Conservation (phyloP, 805 yeast genomes). For the Hanseniaspora pseudoguilliermondii region DNA sequence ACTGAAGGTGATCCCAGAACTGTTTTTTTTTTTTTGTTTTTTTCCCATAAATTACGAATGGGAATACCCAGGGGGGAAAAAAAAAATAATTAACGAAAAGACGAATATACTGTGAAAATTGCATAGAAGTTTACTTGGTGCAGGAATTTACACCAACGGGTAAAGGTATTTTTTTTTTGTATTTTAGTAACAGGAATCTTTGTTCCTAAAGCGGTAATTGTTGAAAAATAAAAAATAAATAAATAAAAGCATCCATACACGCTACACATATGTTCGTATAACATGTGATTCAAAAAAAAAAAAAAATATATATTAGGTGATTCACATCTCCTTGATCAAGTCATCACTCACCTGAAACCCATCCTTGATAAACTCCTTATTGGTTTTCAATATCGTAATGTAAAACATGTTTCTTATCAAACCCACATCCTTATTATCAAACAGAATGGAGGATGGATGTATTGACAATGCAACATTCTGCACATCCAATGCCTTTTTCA, state of each 20-base stretch:
- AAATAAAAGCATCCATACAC: too few species aligned
- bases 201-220: neutral
- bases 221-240: neutral
- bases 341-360: constrained; percentile 61
- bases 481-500: constrained; percentile 8
- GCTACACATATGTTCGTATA: constrained; percentile 67
- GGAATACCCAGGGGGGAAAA: too few species aligned
- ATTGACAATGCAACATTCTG: neutral
- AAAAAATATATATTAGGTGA: too few species aligned
- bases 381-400: constrained; percentile 71
- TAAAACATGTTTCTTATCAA: constrained; percentile 65
- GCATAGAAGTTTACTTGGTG: too few species aligned
- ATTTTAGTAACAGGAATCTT: neutral
- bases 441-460: constrained; percentile 8
- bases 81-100: too few species aligned
- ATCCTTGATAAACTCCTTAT: constrained; percentile 78
- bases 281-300: constrained; percentile 27
- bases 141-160: neutral
- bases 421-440: constrained; percentile 38
- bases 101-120: too few species aligned
- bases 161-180: neutral
- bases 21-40: too few species aligned
- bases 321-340: constrained; percentile 15
- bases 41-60: neutral
- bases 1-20: too few species aligned